Conservation (phyloP, 495 filamentous ascomycete species). For the Penicillium cataractarum region DNA sequence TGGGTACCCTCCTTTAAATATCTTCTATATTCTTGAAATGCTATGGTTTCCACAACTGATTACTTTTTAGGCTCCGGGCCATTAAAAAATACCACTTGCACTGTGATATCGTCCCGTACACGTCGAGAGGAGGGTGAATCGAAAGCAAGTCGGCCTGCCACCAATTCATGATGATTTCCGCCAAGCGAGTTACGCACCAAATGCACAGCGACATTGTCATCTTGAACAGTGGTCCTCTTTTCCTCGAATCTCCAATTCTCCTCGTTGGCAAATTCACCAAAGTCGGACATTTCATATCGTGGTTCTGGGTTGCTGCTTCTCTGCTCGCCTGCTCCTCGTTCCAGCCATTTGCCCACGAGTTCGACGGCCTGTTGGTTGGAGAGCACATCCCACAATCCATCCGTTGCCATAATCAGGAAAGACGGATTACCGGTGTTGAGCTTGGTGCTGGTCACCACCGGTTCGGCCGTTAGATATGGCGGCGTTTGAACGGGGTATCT, state of each 20-base stretch:
- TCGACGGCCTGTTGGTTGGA: slow-evolving; percentile 61
- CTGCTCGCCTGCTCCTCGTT: slow-evolving; percentile 25
- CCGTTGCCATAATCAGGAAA: slow-evolving; percentile 66
- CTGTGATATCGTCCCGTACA: slow-evolving; percentile 61
- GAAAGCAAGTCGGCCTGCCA: slow-evolving; percentile 55
- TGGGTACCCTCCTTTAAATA: too few species aligned
- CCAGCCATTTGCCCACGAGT: slow-evolving; percentile 59
- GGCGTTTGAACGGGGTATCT: slow-evolving; percentile 49
- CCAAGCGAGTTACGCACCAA: slow-evolving; percentile 65
- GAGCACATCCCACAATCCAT: slow-evolving; percentile 67
- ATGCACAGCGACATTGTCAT: slow-evolving; percentile 66
- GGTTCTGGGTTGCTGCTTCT: slow-evolving; percentile 17
- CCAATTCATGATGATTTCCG: slow-evolving; percentile 58
- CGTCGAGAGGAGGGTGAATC: slow-evolving; percentile 50
- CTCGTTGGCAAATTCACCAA: slow-evolving; percentile 30
- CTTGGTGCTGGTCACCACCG: slow-evolving; percentile 59
- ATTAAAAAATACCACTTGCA: slow-evolving; percentile 66
- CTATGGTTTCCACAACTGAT: neutral
- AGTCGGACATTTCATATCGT: slow-evolving; percentile 30
- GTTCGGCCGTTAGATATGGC: slow-evolving; percentile 69
- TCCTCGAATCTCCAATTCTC: slow-evolving; percentile 32
- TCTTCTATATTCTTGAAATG: neutral
- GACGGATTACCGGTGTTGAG: slow-evolving; percentile 50
- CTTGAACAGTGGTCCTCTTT: slow-evolving; percentile 51
- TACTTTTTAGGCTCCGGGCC: neutral